Evolutionary conservation across 2,329 filamentous ascomycete species (phyloP).

Genomic region (Cercospora janseana): DNA sequence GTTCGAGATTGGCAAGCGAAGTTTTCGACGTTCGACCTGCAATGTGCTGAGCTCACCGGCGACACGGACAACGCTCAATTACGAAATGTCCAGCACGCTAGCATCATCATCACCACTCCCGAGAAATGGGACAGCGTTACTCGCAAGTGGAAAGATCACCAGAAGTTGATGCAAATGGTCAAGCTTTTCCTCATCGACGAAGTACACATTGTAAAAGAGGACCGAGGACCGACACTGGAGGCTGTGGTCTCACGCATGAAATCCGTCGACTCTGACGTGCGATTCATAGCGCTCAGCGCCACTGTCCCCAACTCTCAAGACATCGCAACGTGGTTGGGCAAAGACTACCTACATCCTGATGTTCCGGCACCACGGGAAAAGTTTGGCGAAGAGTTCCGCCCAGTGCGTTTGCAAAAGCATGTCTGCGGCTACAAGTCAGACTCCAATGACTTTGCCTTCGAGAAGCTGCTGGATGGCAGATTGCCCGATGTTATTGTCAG

Average conservation of each 20-base stretch:
- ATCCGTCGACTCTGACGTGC: slow-evolving; percentile 68
- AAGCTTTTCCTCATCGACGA: slow-evolving; percentile 83
- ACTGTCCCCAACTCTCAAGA: slow-evolving; percentile 81
- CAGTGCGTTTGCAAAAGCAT: slow-evolving; percentile 71
- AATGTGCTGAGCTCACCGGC: slow-evolving; percentile 76
- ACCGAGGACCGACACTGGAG: slow-evolving; percentile 75
- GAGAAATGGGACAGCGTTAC: slow-evolving; percentile 93
- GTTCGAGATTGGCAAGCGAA: slow-evolving; percentile 75
- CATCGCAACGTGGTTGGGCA: slow-evolving; percentile 76
- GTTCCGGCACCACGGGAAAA: slow-evolving; percentile 65
- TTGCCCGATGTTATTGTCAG: slow-evolving; percentile 65
- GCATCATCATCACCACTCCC: slow-evolving; percentile 82
- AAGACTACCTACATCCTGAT: slow-evolving; percentile 57
- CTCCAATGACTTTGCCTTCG: slow-evolving; percentile 73
- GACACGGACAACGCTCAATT: slow-evolving; percentile 70
- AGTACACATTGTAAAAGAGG: slow-evolving; percentile 80
- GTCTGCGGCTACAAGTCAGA: slow-evolving; percentile 68
- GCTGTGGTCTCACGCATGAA: slow-evolving; percentile 87
- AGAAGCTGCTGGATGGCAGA: slow-evolving; percentile 64
- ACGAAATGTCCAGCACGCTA: slow-evolving; percentile 66
- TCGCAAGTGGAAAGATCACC: slow-evolving; percentile 80
- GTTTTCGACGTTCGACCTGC: slow-evolving; percentile 65
- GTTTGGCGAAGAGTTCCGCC: slow-evolving; percentile 77
- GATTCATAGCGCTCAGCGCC: slow-evolving; percentile 78
- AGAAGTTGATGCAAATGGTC: slow-evolving; percentile 69